Conservation (phyloP, 805 yeast species). For the Candida nemodendra region DNA sequence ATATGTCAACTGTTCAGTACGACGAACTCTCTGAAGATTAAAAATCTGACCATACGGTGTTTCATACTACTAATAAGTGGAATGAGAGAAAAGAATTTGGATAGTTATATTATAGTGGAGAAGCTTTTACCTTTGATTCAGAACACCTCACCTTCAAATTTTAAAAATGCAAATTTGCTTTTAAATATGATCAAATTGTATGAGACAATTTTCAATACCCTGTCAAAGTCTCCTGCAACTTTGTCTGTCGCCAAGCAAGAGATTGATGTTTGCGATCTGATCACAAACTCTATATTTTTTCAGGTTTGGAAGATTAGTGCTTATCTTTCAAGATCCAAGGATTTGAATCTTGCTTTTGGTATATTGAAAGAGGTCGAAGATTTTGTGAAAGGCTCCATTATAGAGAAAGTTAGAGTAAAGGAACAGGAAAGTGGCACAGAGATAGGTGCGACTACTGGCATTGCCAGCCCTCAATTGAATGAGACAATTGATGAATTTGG, state of each 20-base stretch:
- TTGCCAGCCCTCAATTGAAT: background rate
- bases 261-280: slow-evolving; percentile 28
- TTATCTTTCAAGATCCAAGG: slow-evolving; percentile 22
- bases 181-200: slow-evolving; percentile 31
- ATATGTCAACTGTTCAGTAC: slow-evolving; percentile 73
- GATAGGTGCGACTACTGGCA: background rate
- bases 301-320: slow-evolving; percentile 35
- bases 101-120: slow-evolving; percentile 68
- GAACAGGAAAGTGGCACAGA: slow-evolving; percentile 4
- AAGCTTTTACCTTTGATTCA: slow-evolving; percentile 74
- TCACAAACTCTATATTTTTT: slow-evolving; percentile 32
- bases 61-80: slow-evolving; percentile 52
- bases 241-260: slow-evolving; percentile 26
- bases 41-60: slow-evolving; percentile 61
- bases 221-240: slow-evolving; percentile 21
- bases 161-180: slow-evolving; percentile 30
- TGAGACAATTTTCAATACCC: slow-evolving; percentile 27
- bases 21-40: slow-evolving; percentile 80
- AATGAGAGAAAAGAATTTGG: slow-evolving; percentile 52
- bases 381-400: slow-evolving; percentile 17
- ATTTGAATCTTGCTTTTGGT: slow-evolving; percentile 21
- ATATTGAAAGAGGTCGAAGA: slow-evolving; percentile 19
- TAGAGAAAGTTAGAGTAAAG: slow-evolving; percentile 12
- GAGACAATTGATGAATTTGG: slow-evolving; percentile 18
- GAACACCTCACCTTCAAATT: slow-evolving; percentile 33